phyloP scores from a whole-genome alignment of 225 moss, liverwort and hornwort genomes.

The Pseudisothecium myosuroides region DNA sequence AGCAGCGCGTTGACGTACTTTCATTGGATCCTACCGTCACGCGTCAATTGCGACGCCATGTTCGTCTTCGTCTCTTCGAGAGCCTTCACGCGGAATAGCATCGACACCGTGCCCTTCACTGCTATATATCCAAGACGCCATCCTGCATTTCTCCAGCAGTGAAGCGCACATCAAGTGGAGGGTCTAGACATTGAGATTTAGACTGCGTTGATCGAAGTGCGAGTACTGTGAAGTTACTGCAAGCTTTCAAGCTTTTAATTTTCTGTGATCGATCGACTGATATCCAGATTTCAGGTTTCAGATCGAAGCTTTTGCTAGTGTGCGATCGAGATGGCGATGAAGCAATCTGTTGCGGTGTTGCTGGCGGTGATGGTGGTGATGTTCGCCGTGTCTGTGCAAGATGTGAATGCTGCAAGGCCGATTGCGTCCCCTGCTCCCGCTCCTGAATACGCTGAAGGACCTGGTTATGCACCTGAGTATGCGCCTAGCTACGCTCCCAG shows the following conservation, averaged over 20 bases:
- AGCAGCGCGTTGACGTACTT: background rate
- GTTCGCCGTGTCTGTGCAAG: background rate
- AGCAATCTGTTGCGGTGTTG: background rate
- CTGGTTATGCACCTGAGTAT: background rate
- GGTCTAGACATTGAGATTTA: background rate
- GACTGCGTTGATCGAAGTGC: background rate
- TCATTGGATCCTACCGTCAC: background rate
- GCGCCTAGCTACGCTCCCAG: background rate
- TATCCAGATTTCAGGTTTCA: too few relatives aligned
- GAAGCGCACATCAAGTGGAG: background rate
- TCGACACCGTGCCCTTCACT: background rate
- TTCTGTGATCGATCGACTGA: background rate
- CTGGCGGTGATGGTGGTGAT: background rate
- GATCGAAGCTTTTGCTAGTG: background rate
- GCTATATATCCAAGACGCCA: background rate
- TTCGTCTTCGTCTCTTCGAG: background rate
- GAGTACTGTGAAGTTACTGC: background rate
- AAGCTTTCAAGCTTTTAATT: background rate
- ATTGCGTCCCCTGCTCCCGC: background rate
- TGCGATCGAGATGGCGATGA: background rate
- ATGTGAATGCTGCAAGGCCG: background rate
- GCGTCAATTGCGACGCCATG: background rate
- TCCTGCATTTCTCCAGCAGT: rapidly evolving
- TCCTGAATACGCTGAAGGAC: background rate
- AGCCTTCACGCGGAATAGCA: background rate